A percentile compares a stretch with the other conserved stretches of the same genome.
These are phyloP conservation scores for Monilinia fructicola DNA, from an alignment of 2,329 filamentous ascomycete genomes.

Conservation along the genomic window DNA sequence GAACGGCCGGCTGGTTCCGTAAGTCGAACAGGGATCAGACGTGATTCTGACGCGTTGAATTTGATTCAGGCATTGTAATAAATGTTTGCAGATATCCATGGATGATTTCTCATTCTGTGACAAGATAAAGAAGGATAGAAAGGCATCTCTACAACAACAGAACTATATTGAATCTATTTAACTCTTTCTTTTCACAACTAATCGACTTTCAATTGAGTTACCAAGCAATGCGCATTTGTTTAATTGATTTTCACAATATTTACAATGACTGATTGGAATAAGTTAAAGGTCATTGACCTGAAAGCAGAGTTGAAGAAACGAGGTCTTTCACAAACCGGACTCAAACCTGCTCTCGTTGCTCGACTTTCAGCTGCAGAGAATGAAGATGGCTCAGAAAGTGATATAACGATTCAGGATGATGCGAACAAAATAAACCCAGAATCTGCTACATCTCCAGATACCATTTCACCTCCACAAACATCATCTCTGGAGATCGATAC, in stretches of 20 bases:
- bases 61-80: conserved; percentile 17
- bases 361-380: conserved; percentile 53
- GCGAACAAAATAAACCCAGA: conserved; percentile 29
- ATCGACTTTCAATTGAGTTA: background rate
- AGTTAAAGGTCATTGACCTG: conserved; percentile 72
- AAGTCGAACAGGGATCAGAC: conserved; percentile 1
- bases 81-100: conserved; percentile 20
- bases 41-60: conserved; percentile 22
- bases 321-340: conserved; percentile 66
- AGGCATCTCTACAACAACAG: background rate
- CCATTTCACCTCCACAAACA: conserved; percentile 29
- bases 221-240: conserved; percentile 9
- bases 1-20: background rate
- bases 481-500: conserved; percentile 14
- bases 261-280: conserved; percentile 53
- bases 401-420: conserved; percentile 37
- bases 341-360: conserved; percentile 70
- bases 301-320: conserved; percentile 72
- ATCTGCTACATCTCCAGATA: conserved; percentile 34
- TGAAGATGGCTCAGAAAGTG: conserved; percentile 41
- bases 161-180: background rate
- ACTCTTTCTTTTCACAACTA: background rate
- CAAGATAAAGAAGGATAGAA: background rate
- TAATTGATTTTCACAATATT: background rate
- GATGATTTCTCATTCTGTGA: conserved; percentile 4